Evolutionary conservation across 192 early-diverging fungal genomes (phyloP), one percentile per base, ranked within the genome.

Genomic region (Lobosporangium transversale): DNA sequence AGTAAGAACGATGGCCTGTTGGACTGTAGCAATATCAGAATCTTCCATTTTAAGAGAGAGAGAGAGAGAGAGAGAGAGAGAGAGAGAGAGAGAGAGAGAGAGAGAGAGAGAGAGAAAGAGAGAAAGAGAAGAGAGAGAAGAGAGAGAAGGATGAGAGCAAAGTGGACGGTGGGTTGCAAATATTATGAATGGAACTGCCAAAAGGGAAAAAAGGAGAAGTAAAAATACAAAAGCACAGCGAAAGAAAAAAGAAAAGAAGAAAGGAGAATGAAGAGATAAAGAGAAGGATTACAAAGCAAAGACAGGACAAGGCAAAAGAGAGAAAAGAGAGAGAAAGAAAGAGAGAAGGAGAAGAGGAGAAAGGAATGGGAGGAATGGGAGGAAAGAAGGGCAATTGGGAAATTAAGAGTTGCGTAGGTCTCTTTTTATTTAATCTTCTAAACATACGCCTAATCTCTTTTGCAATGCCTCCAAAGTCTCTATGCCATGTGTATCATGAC

Each of bases 1-100:
- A 45, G 82, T 88, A 40, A 88, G 76, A 50, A 64, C 76, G 59
- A 84, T 65, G 51, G 75, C 75, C 65, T 68, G 75, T 30, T 57
- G 59, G 18, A 61, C 27, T 30, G 48, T n/a, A 37, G 29, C 54
- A 20, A 59, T 49, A 32, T 79, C 76, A 30, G 56, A 14, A n/a
- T 79, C 67, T 31, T 70, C 67, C 68, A 65, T 78, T 36, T 24
- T 47, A 42, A 21, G 42, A 30, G 35, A 33, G 5, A 31, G 6
- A 17, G 48, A 42, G 50, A 31, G 40, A 59, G 33, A 32, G 18
- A 21, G 30, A 21, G 30, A 2, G 30, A 14, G 11, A 36, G 43
- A 49, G 42, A 20, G 43, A 40, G 36, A 33, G 35, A 29, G 48
- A 49, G 26, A 58, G 18, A 29, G 42, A 54, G n/a, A n/a, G n/a